Conservation (phyloP, 2,329 filamentous ascomycete genomes). For the Fusarium denticulatum region DNA sequence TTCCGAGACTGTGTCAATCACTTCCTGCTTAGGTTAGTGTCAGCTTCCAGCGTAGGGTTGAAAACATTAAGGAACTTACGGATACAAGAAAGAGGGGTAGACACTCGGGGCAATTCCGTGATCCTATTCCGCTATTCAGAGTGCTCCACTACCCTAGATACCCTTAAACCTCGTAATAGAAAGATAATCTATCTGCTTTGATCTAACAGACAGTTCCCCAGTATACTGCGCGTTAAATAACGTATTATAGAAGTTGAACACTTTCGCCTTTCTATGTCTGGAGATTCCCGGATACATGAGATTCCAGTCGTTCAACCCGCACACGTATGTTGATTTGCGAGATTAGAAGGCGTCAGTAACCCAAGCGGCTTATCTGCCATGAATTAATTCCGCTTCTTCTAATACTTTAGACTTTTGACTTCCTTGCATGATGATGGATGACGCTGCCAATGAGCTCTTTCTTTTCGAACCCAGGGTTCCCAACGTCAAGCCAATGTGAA, state of each 20-base stretch:
- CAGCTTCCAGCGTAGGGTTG: neutral
- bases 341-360: fast-evolving
- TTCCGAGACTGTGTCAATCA: neutral
- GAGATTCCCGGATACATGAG: neutral
- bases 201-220: neutral
- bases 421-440: neutral
- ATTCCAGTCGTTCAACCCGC: neutral
- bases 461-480: neutral
- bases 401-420: too few species aligned
- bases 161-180: too few species aligned
- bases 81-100: too few species aligned
- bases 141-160: neutral
- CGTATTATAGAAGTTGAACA: fast-evolving
- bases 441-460: too few species aligned
- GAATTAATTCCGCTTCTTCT: fast-evolving
- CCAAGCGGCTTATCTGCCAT: too few species aligned
- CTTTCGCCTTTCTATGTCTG: neutral
- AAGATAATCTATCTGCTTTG: neutral
- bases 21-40: neutral
- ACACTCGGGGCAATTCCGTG: neutral
- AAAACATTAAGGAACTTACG: neutral
- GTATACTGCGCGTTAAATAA: neutral
- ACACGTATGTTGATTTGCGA: neutral
- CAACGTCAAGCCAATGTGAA: neutral
- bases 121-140: neutral